A percentile compares a stretch with the other conserved stretches of the same genome.
Conservation (phyloP, 257 asterid species). For the Ligustrum vulgare region DNA sequence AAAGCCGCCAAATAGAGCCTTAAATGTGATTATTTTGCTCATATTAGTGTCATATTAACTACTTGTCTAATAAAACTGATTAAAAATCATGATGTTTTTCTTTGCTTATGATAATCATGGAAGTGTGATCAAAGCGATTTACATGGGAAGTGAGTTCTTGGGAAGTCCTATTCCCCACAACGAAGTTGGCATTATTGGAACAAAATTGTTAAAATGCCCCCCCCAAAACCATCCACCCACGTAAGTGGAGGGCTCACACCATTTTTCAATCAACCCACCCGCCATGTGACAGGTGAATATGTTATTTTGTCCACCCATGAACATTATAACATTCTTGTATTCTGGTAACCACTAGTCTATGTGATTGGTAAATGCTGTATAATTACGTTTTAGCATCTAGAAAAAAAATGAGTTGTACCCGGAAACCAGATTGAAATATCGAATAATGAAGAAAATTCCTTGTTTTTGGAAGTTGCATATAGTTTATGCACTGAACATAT, state of each 20-base stretch:
- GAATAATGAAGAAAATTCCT: conserved; percentile 14
- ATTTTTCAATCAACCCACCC: too few species aligned
- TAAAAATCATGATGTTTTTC: background rate
- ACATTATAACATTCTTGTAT: too few species aligned
- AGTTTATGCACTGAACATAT: background rate
- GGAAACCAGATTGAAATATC: background rate
- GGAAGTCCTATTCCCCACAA: conserved; percentile 60
- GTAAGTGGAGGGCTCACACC: too few species aligned
- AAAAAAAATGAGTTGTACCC: background rate
- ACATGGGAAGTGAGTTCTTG: conserved; percentile 71
- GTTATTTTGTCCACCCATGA: too few species aligned
- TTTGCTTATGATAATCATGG: conserved; percentile 43
- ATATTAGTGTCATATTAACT: background rate
- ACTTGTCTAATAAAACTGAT: background rate
- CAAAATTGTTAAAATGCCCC: too few species aligned
- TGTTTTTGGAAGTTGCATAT: conserved; percentile 1
- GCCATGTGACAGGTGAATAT: too few species aligned
- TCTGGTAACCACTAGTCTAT: conserved; percentile 64
- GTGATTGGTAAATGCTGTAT: background rate
- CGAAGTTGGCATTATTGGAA: conserved; percentile 86
- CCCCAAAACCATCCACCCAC: too few species aligned
- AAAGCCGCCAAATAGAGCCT: too few species aligned
- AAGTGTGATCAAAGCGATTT: conserved; percentile 81
- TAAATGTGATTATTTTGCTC: background rate
- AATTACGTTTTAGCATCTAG: conserved; percentile 12